Evolutionary conservation across 78 protist species (phyloP).

Genomic region (Cyanophora paradoxa): DNA sequence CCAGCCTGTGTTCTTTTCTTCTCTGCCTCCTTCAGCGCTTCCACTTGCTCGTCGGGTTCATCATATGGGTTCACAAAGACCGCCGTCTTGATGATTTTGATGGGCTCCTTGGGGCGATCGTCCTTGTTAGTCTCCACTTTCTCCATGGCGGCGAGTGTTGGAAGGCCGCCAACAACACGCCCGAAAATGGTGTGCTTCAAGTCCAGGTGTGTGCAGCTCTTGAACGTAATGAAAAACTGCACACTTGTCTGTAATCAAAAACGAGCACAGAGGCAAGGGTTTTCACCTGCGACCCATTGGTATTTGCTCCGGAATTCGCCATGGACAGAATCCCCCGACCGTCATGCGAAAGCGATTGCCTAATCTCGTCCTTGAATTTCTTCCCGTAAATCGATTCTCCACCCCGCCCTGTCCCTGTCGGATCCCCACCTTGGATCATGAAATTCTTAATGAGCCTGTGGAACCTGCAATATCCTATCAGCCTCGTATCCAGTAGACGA

Average conservation of each 20-base stretch:
- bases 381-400: constrained; percentile 25
- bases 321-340: constrained; percentile 25
- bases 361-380: constrained; percentile 26
- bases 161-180: constrained; percentile 23
- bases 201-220: constrained; percentile 19
- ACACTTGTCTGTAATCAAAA: too few relatives aligned
- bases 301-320: constrained; percentile 27
- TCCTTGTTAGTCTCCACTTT: neutral
- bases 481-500: too few relatives aligned
- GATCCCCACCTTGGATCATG: constrained; percentile 45
- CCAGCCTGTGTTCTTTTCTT: too few relatives aligned
- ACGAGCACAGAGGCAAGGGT: neutral
- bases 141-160: constrained; percentile 1
- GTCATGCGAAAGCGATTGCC: neutral
- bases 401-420: constrained; percentile 35
- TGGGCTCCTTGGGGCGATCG: neutral
- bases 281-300: constrained; percentile 2
- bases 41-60: neutral
- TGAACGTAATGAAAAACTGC: constrained; percentile 23
- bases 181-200: constrained; percentile 36
- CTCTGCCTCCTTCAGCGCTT: neutral
- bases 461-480: too few relatives aligned
- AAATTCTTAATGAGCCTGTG: constrained; percentile 25
- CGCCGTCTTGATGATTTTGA: neutral
- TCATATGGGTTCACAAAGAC: constrained; percentile 10